Percentiles rank a stretch among this genome's conserved stretches.
These are phyloP conservation scores for Mucor ambiguus DNA, from an alignment of 371 early-diverging fungal genomes.

Conservation along the genomic window DNA sequence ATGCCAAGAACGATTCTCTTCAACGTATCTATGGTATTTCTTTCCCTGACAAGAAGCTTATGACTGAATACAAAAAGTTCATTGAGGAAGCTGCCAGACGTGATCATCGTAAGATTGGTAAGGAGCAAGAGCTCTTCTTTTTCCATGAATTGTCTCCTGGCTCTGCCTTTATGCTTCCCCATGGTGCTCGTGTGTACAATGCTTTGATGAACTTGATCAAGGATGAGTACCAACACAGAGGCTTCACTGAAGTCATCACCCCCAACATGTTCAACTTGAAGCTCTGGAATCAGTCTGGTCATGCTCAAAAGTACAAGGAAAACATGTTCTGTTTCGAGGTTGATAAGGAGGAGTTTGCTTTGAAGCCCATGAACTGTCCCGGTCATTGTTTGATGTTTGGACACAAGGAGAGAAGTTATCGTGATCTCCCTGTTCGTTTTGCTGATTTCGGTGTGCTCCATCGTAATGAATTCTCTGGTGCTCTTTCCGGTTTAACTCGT, in stretches of 20 bases:
- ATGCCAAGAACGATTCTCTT: constrained; percentile 95
- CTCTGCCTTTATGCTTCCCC: constrained; percentile 96
- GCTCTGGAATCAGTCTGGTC: constrained; percentile 99
- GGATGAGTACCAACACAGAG: constrained; percentile 74
- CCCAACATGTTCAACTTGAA: constrained; percentile 97
- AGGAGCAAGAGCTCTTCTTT: constrained; percentile 96
- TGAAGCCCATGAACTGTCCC: constrained; percentile 99
- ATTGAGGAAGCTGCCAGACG: constrained; percentile 97
- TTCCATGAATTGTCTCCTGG: constrained; percentile 98
- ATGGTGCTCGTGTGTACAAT: constrained; percentile 97
- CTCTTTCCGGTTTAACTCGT: constrained; percentile 97
- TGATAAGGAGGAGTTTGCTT: constrained; percentile 86
- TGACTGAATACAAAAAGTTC: constrained; percentile 94
- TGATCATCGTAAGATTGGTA: constrained; percentile 98
- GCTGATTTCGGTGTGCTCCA: constrained; percentile 99
- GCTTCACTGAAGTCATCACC: constrained; percentile 94
- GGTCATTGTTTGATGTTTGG: constrained; percentile 97
- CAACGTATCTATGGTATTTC: constrained; percentile 99
- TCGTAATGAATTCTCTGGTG: constrained; percentile 98
- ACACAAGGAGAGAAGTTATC: constrained; percentile 90
- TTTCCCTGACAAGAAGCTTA: constrained; percentile 96
- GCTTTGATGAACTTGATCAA: constrained; percentile 88
- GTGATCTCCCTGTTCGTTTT: constrained; percentile 96
- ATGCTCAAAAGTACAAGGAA: constrained; percentile 98
- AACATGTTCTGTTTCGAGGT: constrained; percentile 96